Percentiles rank a stretch among this genome's conserved stretches.
Conservation (phyloP, 257 asterid genomes). For the Plantago elongata region DNA sequence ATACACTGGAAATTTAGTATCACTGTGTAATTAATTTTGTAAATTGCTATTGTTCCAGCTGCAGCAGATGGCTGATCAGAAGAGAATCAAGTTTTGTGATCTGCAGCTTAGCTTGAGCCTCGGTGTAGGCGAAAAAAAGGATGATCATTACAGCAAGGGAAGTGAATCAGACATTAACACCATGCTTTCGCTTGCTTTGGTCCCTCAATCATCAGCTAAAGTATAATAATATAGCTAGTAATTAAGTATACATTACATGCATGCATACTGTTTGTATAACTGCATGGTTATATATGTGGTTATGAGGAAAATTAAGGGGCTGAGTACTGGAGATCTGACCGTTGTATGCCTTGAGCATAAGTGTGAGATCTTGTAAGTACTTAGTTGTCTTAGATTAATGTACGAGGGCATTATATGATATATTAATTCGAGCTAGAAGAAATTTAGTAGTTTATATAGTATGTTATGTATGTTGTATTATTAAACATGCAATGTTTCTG, state of each 20-base stretch:
- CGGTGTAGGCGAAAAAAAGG: slow-evolving; percentile 17
- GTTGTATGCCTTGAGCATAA: slow-evolving; percentile 37
- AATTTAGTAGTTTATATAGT: background rate
- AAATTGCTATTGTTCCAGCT: too few relatives aligned
- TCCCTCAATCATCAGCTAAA: slow-evolving; percentile 30
- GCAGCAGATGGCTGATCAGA: slow-evolving; percentile 39
- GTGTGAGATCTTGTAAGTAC: slow-evolving; percentile 72
- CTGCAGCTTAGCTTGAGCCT: slow-evolving; percentile 57
- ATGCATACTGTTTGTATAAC: background rate
- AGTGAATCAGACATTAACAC: slow-evolving; percentile 57
- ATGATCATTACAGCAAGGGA: slow-evolving; percentile 32
- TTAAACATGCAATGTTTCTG: background rate
- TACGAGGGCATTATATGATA: background rate
- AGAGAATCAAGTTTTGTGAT: slow-evolving; percentile 25
- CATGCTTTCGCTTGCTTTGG: slow-evolving; percentile 66
- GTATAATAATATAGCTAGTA: slow-evolving; percentile 5
- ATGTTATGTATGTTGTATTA: background rate
- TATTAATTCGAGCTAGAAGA: background rate
- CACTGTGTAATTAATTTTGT: too few relatives aligned
- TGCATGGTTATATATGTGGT: background rate
- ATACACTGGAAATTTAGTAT: too few relatives aligned
- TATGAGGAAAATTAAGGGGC: slow-evolving; percentile 23
- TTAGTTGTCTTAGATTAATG: slow-evolving; percentile 21
- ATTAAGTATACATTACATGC: background rate
- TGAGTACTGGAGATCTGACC: slow-evolving; percentile 71